Percentiles rank a stretch among this genome's conserved stretches.
Conservation (phyloP, 306 rosid genomes). For the Carpinus viminea region DNA sequence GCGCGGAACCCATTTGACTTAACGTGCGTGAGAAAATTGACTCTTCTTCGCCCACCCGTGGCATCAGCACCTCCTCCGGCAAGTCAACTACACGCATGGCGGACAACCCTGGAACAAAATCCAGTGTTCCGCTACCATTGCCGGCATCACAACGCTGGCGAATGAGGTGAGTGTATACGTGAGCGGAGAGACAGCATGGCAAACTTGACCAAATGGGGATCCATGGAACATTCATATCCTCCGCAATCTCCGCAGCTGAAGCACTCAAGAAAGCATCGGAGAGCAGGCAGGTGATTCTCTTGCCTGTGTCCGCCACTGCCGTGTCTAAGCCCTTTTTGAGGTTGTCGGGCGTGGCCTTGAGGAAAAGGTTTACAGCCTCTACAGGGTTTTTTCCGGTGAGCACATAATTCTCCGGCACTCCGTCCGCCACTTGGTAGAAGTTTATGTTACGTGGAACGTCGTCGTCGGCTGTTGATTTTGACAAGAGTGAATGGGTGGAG, state of each 20-base stretch:
- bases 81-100: slow-evolving; percentile 36
- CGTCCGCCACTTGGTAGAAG: slow-evolving; percentile 27
- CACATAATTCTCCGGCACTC: slow-evolving; percentile 26
- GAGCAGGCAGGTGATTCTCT: slow-evolving; percentile 34
- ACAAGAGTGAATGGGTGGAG: slow-evolving; percentile 12
- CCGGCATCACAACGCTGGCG: background rate
- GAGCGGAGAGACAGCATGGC: slow-evolving; percentile 35
- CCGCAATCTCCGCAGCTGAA: slow-evolving; percentile 24
- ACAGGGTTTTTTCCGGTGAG: background rate
- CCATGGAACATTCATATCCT: slow-evolving; percentile 46
- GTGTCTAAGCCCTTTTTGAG: slow-evolving; percentile 22
- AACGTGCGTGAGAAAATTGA: slow-evolving; percentile 29
- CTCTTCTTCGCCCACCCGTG: background rate
- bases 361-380: slow-evolving; percentile 32
- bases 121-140: slow-evolving; percentile 18
- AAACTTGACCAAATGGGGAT: slow-evolving; percentile 36
- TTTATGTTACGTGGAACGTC: slow-evolving; percentile 15
- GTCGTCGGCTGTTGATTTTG: background rate
- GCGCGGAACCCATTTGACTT: slow-evolving; percentile 24
- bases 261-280: slow-evolving; percentile 36
- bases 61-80: slow-evolving; percentile 20
- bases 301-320: slow-evolving; percentile 18
- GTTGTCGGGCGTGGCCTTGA: slow-evolving; percentile 29
- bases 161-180: slow-evolving; percentile 33
- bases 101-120: slow-evolving; percentile 48